Evolutionary conservation across 371 early-diverging fungal species (phyloP), one percentile per base, ranked within the genome.

Genomic region (Synchytrium microbalum): DNA sequence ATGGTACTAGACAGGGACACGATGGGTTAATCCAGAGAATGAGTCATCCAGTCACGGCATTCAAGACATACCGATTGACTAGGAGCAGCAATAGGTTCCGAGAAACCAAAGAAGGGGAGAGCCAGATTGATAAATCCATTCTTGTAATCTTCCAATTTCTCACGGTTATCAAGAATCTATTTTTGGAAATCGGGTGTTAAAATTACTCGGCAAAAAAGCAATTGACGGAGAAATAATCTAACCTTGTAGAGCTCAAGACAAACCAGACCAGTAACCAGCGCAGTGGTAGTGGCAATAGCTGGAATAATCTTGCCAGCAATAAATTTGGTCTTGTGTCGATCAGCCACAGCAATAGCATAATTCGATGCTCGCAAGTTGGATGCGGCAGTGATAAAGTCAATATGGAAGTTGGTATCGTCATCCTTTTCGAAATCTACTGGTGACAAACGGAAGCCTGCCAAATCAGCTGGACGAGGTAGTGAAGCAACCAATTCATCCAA

Each of bases 241-340:
- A 92, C 75, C 88, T 98, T 98, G 88, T 92, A 94, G 62, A 98
- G 79, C 80, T 99, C 99, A 61, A 99, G 80, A 75, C 96, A 95
- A 19, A 97, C 94, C 46, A 99, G 80, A 51, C 99, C 99, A 32
- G 99, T 96, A 3, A 99, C 95, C 69, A 99, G 81, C 10, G 99
- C 92, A 0, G 99, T 99, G 0, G 99, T 99, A 1, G 99, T 99
- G 8, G 99, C 99, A 81, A 99, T 99, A 52, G 99, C 99, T 27
- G 99, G 99, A 68, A 99, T 99, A 68, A 99, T 99, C 79, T 95
- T 95, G 38, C 99, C 99, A 1, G 99, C 99, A 80, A 99, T 98
- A 71, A 95, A 93, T 84, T 98, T 99, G 68, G 98, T 95, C 76
- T 91, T 90, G 77, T 91, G 92, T 60, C 94, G 90, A 75, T 98